A percentile compares a stretch with the other conserved stretches of the same genome.
These are phyloP conservation scores for Musa itinerans DNA, from an alignment of 176 grass and related monocot genomes.

Conservation along the genomic window DNA sequence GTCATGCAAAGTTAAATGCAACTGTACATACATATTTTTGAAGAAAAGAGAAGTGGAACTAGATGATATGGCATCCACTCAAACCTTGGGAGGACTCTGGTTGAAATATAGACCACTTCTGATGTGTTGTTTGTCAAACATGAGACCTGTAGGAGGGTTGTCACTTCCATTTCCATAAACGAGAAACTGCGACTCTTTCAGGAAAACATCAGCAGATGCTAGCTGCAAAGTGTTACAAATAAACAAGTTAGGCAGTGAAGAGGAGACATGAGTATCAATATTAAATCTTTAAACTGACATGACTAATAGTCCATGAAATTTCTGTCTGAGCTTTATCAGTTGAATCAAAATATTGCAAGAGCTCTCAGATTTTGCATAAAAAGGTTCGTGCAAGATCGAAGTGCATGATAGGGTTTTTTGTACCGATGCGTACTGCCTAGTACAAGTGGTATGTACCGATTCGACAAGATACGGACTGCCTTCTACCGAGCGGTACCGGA, in stretches of 20 bases:
- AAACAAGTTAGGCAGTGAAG: constrained; percentile 7
- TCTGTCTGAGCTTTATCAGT: neutral
- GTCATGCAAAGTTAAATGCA: neutral
- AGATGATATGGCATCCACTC: neutral
- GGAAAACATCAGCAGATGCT: constrained; percentile 79
- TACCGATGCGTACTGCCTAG: too few species aligned
- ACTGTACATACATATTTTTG: neutral
- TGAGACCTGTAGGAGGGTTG: constrained; percentile 77
- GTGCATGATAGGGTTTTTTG: too few species aligned
- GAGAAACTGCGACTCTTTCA: constrained; percentile 87
- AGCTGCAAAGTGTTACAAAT: constrained; percentile 42
- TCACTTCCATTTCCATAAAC: constrained; percentile 84
- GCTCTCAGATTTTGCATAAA: neutral
- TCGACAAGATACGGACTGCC: too few species aligned
- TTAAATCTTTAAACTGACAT: neutral
- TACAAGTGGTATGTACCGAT: too few species aligned
- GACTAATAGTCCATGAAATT: too few species aligned
- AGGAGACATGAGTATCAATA: neutral
- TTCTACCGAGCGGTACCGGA: too few species aligned
- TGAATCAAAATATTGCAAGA: neutral
- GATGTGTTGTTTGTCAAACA: constrained; percentile 88
- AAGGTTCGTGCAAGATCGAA: neutral
- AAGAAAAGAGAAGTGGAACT: neutral
- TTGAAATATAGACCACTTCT: constrained; percentile 79
- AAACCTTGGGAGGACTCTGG: constrained; percentile 77